Conservation (phyloP, 2,329 filamentous ascomycete genomes). For the Corynespora cassiicola region DNA sequence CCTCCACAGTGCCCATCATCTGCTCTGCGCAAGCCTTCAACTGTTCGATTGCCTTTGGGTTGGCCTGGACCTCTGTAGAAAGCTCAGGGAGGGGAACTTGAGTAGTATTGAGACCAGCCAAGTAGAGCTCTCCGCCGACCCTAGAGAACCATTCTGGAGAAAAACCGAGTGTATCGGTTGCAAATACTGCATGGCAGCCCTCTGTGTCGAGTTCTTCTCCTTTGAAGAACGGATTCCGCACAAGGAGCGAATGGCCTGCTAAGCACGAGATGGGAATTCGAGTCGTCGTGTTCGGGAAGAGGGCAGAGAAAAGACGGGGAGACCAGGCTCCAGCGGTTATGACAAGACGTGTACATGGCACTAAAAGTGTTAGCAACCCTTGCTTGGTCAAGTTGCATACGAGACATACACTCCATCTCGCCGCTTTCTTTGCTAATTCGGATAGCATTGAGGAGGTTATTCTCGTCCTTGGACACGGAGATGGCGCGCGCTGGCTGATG, state of each 20-base stretch:
- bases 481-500: conserved; percentile 69
- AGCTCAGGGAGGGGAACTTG: conserved; percentile 65
- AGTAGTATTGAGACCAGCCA: conserved; percentile 73
- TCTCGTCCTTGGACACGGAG: conserved; percentile 58
- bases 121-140: conserved; percentile 71
- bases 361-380: conserved; percentile 27
- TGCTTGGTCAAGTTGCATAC: not conserved
- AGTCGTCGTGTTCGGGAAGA: conserved; percentile 66
- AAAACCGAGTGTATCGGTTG: conserved; percentile 63
- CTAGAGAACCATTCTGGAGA: conserved; percentile 76
- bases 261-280: conserved; percentile 66
- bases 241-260: conserved; percentile 75
- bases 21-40: conserved; percentile 57
- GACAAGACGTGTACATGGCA: conserved; percentile 71
- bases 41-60: conserved; percentile 55
- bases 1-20: conserved; percentile 54
- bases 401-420: conserved; percentile 49
- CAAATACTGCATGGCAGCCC: conserved; percentile 73
- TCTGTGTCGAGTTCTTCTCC: conserved; percentile 48
- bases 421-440: conserved; percentile 56
- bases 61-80: conserved; percentile 59
- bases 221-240: conserved; percentile 65
- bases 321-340: conserved; percentile 78
- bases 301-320: conserved; percentile 64
- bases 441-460: conserved; percentile 60